Conservation (phyloP, 176 grass and related monocot species). For the Urochloa ruziziensis region DNA sequence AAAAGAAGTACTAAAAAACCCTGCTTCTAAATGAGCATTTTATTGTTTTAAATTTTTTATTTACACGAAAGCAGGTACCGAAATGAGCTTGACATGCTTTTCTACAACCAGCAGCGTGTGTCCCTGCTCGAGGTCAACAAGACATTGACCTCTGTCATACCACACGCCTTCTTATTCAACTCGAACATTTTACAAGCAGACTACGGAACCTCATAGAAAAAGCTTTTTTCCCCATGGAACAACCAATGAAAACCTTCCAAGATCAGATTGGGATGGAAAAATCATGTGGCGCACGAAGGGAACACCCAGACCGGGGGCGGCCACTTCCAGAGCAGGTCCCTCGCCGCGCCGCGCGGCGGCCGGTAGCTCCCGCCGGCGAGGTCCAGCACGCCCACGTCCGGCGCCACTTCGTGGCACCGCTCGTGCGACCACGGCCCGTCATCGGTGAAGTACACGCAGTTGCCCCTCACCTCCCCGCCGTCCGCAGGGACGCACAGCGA, state of each 20-base stretch:
- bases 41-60: not conserved
- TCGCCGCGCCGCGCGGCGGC: constrained; percentile 12
- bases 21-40: not conserved
- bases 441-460: constrained; percentile 63
- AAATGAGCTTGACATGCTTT: not conserved
- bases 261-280: not conserved
- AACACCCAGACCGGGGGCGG: constrained; percentile 56
- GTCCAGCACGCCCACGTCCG: constrained; percentile 58
- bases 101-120: not conserved
- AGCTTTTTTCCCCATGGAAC: not conserved
- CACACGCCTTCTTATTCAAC: not conserved
- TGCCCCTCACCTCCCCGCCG: constrained; percentile 1
- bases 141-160: not conserved
- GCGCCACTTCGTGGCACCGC: constrained; percentile 54
- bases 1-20: too few relatives aligned
- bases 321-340: constrained; percentile 52
- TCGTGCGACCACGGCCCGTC: constrained; percentile 52
- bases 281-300: constrained; percentile 20
- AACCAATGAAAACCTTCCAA: not conserved
- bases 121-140: not conserved
- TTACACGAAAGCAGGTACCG: not conserved
- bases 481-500: constrained; percentile 33
- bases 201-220: too few relatives aligned
- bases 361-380: constrained; percentile 41
- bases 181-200: not conserved